Conservation (phyloP, 352 stramenopile species). For the Phytophthora idaei region DNA sequence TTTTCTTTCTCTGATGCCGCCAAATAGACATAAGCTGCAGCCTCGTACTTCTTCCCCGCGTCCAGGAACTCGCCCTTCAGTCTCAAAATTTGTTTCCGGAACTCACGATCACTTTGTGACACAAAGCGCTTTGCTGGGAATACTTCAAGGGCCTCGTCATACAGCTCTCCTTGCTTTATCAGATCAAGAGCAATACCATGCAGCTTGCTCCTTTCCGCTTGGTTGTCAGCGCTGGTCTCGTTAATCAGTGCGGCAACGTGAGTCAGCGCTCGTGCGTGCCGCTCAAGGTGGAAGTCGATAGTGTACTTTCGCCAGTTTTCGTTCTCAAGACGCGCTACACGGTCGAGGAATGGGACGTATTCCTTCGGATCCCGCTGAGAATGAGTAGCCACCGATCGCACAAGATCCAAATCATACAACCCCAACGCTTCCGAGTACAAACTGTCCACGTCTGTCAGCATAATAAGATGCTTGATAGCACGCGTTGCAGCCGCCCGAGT, state of each 20-base stretch:
- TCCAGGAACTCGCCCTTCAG: constrained; percentile 60
- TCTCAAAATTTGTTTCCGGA: constrained; percentile 47
- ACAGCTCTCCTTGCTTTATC: constrained; percentile 51
- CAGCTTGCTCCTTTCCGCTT: constrained; percentile 33
- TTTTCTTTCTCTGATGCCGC: constrained; percentile 43
- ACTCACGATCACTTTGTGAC: constrained; percentile 20
- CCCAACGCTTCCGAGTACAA: constrained; percentile 71
- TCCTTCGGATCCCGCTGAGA: constrained; percentile 76
- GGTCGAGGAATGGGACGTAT: constrained; percentile 68
- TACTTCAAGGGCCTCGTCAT: constrained; percentile 53
- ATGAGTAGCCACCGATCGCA: constrained; percentile 63
- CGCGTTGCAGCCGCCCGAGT: constrained; percentile 40
- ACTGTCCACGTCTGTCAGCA: constrained; percentile 71
- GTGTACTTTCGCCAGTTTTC: constrained; percentile 56
- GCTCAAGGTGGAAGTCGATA: constrained; percentile 60
- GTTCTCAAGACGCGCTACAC: constrained; percentile 43
- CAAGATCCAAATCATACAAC: constrained; percentile 70
- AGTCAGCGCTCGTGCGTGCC: constrained; percentile 47
- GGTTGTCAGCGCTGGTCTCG: constrained; percentile 20
- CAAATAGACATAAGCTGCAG: constrained; percentile 70
- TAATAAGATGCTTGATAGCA: constrained; percentile 75
- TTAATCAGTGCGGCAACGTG: constrained; percentile 48
- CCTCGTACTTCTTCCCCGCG: constrained; percentile 44
- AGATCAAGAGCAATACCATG: constrained; percentile 40
- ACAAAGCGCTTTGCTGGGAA: constrained; percentile 33